Evolutionary conservation across 257 asterid species (phyloP).

Genomic region (Scutellaria barbata): DNA sequence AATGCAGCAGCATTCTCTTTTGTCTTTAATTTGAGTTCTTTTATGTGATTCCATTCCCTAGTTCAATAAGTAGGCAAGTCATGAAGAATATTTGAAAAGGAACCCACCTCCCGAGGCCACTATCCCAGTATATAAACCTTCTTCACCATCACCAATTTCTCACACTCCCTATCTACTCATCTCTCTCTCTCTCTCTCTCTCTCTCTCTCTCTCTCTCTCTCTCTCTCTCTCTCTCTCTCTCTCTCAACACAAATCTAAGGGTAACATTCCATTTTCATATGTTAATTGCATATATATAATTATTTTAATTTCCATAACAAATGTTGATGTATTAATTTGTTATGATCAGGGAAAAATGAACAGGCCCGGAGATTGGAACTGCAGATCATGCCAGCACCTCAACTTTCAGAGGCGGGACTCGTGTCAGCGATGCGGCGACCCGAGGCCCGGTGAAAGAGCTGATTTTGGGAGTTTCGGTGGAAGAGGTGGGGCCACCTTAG

Average conservation of each 20-base stretch:
- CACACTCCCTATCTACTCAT: constrained; percentile 36
- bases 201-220: background rate
- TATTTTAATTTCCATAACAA: no score
- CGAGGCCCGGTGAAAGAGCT: constrained; percentile 61
- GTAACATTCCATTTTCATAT: constrained; percentile 7
- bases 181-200: constrained; percentile 11
- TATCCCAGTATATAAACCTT: constrained; percentile 58
- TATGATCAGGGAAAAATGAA: constrained; percentile 52
- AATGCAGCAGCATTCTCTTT: constrained; percentile 30
- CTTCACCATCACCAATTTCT: constrained; percentile 38
- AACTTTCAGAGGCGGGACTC: constrained; percentile 93
- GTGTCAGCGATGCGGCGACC: constrained; percentile 95
- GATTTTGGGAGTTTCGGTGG: constrained; percentile 57
- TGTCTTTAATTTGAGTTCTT: constrained; percentile 31
- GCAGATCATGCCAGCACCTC: constrained; percentile 94
- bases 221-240: no score
- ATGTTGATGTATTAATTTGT: no score
- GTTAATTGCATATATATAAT: background rate
- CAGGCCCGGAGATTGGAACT: constrained; percentile 99
- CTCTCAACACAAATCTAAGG: background rate
- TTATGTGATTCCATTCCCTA: constrained; percentile 49
- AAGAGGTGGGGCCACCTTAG: constrained; percentile 49
- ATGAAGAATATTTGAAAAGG: constrained; percentile 45
- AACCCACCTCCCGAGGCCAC: constrained; percentile 49
- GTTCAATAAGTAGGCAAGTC: constrained; percentile 45